These are phyloP conservation scores for Eimeria sp. DNA, from an alignment of 169 alveolate genomes.

Conservation along the genomic window DNA sequence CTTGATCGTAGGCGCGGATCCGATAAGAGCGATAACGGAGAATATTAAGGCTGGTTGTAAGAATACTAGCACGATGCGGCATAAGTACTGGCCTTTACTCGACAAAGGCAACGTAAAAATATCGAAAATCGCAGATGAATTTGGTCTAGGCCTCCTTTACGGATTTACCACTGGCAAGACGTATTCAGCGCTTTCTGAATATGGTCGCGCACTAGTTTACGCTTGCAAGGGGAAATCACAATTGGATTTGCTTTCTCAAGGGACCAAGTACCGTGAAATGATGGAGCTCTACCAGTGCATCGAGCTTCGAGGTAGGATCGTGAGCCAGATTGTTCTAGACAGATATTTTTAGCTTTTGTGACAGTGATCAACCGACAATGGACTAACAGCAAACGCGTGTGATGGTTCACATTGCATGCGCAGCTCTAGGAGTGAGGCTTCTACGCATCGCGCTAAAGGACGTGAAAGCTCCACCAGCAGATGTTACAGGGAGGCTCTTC, in stretches of 20 bases:
- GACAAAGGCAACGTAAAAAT: neutral
- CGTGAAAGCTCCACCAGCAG: slow-evolving; percentile 36
- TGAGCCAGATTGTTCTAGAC: neutral
- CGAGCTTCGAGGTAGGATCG: slow-evolving; percentile 5
- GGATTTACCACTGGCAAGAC: slow-evolving; percentile 22
- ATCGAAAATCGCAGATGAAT: slow-evolving; percentile 6
- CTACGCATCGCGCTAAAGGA: neutral
- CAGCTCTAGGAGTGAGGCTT: slow-evolving; percentile 39
- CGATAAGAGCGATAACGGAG: neutral
- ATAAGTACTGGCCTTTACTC: slow-evolving; percentile 17
- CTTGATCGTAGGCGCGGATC: slow-evolving; percentile 40
- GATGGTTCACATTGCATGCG: neutral
- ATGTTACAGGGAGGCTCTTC: neutral
- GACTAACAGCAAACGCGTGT: neutral
- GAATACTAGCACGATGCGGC: neutral
- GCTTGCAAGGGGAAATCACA: slow-evolving; percentile 27
- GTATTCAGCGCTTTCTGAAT: neutral
- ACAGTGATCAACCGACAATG: neutral
- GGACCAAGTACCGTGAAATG: neutral
- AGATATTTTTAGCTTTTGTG: neutral
- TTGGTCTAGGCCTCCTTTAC: slow-evolving; percentile 30
- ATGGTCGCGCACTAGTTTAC: slow-evolving; percentile 55
- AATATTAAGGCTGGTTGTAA: neutral
- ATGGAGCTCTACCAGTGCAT: slow-evolving; percentile 58
- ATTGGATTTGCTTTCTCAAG: slow-evolving; percentile 1